Conservation (phyloP, 768 basidiomycete genomes). For the Podaxis sp. region DNA sequence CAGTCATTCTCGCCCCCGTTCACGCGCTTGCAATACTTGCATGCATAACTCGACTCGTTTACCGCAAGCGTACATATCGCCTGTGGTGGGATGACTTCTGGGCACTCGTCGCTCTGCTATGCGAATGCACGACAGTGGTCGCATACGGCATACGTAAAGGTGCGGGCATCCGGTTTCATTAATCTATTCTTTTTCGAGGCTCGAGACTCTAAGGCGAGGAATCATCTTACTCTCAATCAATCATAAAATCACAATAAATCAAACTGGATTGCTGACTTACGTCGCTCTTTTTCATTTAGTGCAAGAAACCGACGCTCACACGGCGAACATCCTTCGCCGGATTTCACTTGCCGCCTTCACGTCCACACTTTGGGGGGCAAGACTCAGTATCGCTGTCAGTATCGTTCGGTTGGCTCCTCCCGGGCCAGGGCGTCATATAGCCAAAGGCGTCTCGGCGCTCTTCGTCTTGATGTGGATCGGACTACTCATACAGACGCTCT, state of each 20-base stretch:
- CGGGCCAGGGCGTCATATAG: conserved; percentile 2
- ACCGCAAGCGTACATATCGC: conserved; percentile 23
- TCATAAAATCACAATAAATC: not conserved
- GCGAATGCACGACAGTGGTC: conserved; percentile 15
- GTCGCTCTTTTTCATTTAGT: not conserved
- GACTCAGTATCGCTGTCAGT: conserved; percentile 20
- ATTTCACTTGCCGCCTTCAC: not conserved
- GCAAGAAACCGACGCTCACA: not conserved
- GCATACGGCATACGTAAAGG: conserved; percentile 13
- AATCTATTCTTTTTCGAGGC: conserved; percentile 7
- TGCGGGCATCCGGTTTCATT: conserved; percentile 3
- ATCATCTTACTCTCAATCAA: not conserved
- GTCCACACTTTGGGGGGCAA: conserved; percentile 16
- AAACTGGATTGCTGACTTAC: not conserved
- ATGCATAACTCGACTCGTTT: conserved; percentile 23
- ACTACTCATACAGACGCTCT: conserved; percentile 17
- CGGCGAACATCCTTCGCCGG: not conserved
- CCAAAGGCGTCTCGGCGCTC: conserved; percentile 10
- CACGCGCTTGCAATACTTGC: conserved; percentile 21
- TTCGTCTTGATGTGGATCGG: conserved; percentile 11
- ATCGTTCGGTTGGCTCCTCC: conserved; percentile 17
- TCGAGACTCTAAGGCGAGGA: too few relatives aligned
- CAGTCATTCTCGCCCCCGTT: conserved; percentile 1
- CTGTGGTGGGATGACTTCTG: conserved; percentile 33
- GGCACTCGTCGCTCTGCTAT: conserved; percentile 24